phyloP scores from a whole-genome alignment of 1,284 basidiomycete genomes.

The Naganishia albida region DNA sequence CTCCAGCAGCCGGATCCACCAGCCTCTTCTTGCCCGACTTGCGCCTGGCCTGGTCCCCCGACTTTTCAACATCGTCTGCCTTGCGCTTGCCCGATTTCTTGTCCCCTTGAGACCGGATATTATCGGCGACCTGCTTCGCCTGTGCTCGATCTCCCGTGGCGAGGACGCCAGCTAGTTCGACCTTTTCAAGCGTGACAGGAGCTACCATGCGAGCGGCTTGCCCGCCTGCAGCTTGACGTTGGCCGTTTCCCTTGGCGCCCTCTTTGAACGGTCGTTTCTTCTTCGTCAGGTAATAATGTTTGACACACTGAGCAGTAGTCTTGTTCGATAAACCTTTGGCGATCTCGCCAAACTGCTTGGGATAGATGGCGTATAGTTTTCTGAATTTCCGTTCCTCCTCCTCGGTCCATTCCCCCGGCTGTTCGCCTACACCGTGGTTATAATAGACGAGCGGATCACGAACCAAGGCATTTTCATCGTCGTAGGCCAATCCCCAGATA shows the following conservation, averaged over 20 bases:
- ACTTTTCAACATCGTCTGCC: conserved; percentile 11
- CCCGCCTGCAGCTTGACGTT: conserved; percentile 14
- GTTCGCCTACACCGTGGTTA: conserved; percentile 16
- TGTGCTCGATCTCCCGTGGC: conserved; percentile 16
- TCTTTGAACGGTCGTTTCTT: conserved; percentile 33
- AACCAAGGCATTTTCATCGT: conserved; percentile 31
- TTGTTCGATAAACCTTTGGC: conserved; percentile 29
- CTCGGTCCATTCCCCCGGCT: conserved; percentile 25
- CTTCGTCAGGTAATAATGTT: conserved; percentile 35
- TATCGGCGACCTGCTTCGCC: conserved; percentile 24
- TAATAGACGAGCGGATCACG: conserved; percentile 33
- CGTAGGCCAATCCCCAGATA: conserved; percentile 23
- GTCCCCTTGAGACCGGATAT: conserved; percentile 16
- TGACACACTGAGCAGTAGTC: conserved; percentile 29
- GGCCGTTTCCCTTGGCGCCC: conserved; percentile 16
- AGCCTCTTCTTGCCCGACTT: conserved; percentile 27
- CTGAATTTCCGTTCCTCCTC: conserved; percentile 33
- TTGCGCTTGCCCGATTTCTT: conserved; percentile 5
- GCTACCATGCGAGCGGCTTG: conserved; percentile 22
- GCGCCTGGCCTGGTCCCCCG: conserved; percentile 11
- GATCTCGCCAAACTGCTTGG: conserved; percentile 34
- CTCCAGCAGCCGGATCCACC: neutral
- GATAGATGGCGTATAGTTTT: conserved; percentile 29
- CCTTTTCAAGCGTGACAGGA: conserved; percentile 14
- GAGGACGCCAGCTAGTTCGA: conserved; percentile 16